Evolutionary conservation across 495 filamentous ascomycete species (phyloP), one percentile per base, ranked within the genome.

Genomic region (Entonaema liquescens): DNA sequence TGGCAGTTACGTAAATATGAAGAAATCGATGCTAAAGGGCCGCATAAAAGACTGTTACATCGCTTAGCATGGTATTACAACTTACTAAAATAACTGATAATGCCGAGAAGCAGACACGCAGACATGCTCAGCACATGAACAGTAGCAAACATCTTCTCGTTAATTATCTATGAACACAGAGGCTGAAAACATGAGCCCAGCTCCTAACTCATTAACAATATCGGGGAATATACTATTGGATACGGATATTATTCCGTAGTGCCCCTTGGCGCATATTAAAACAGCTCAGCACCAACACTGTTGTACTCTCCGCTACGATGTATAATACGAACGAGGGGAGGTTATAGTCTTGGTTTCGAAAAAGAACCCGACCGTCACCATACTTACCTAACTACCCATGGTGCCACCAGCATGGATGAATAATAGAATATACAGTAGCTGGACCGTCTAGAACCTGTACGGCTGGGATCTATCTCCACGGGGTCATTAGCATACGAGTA

Each of bases 361-460:
- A 53, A 73, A 61, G 12, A 62, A 81, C 17, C 74, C 76, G 54
- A 60, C 57, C 11, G 79, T 74, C n/a, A 82, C 75, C 3, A 74
- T 49, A 33, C 64, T 1, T 29, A 53, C 42, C 35, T 49, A 33
- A 65, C 2, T 29, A 53, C 42, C 35, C 73, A 78, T 79, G 1
- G 72, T 73, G 17, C 62, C 52, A 67, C 79, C 71, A 47, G 80
- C 73, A 12, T 76, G 65, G 5, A 65, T 62, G 13, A 76, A 77
- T 47, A 79, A 68, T 33, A 33, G n/a, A 33, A 33, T 5, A 33
- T 33, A 57, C 73, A 64, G 49, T 50, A 65, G 56, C 55, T 33
- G 75, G 72, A 42, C 79, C 68, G 13, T 55, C 59, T 73, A 79
- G 79, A 28, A 79, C 42, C 4, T 47, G 19, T 47, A 47, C 17